Percentiles rank a stretch among this genome's conserved stretches.
These are phyloP conservation scores for Pyrenophora tritici-repentis DNA, from an alignment of 2,329 filamentous ascomycete species.

Conservation along the genomic window DNA sequence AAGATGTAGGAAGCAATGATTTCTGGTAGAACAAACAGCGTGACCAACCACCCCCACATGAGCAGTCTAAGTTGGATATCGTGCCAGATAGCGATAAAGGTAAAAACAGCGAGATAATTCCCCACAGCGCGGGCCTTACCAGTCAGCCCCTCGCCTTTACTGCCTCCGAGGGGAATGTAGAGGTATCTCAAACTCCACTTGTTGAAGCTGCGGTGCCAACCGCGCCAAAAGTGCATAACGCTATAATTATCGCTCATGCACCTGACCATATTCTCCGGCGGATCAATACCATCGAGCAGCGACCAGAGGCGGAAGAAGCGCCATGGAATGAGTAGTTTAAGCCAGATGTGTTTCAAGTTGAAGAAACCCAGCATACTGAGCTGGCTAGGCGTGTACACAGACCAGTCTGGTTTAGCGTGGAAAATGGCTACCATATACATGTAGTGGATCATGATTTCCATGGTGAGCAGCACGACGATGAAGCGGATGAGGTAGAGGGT, in stretches of 20 bases:
- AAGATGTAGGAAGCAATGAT: constrained; percentile 74
- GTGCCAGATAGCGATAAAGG: constrained; percentile 97
- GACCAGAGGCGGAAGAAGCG: constrained; percentile 99
- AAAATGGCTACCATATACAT: constrained; percentile 93
- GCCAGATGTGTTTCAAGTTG: constrained; percentile 96
- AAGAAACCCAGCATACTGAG: constrained; percentile 91
- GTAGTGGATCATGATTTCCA: constrained; percentile 86
- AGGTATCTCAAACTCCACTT: constrained; percentile 93
- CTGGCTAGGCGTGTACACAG: constrained; percentile 81
- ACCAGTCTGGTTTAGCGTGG: constrained; percentile 79
- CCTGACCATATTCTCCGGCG: constrained; percentile 96
- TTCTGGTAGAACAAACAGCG: constrained; percentile 91
- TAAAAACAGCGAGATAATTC: constrained; percentile 87
- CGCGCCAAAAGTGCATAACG: constrained; percentile 89
- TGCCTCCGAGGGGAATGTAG: constrained; percentile 87
- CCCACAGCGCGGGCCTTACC: constrained; percentile 64
- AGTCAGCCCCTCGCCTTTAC: constrained; percentile 42
- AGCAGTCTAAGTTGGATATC: constrained; percentile 90
- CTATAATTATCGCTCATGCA: constrained; percentile 96
- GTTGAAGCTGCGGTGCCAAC: constrained; percentile 95
- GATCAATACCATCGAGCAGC: constrained; percentile 86
- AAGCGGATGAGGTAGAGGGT: constrained; percentile 84
- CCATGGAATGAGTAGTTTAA: constrained; percentile 95
- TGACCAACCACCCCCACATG: constrained; percentile 96
- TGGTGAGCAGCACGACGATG: constrained; percentile 75